These are phyloP conservation scores for Moelleriella libera DNA, from an alignment of 2,329 filamentous ascomycete species.

Conservation along the genomic window DNA sequence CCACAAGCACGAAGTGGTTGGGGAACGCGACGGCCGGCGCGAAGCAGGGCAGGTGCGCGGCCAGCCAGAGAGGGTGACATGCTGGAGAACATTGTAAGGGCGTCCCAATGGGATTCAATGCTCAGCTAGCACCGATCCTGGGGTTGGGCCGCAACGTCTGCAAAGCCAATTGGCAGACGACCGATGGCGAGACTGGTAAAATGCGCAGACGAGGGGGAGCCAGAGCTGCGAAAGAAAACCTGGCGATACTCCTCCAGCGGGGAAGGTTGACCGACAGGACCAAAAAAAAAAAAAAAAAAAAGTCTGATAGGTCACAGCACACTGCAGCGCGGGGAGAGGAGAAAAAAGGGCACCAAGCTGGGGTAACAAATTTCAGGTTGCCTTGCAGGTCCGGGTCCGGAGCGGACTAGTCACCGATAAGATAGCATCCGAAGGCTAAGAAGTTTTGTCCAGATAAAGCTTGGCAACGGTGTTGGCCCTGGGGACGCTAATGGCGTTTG, in stretches of 20 bases:
- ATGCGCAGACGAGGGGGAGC: neutral
- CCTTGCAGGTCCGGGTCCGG: constrained; percentile 2
- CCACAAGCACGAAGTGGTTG: constrained; percentile 26
- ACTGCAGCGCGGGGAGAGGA: constrained; percentile 1
- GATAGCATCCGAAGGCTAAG: neutral
- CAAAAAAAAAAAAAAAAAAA: constrained; percentile 11
- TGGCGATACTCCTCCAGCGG: neutral
- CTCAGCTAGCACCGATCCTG: constrained; percentile 19
- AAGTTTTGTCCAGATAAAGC: no score
- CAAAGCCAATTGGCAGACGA: constrained; percentile 14
- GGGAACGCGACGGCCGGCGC: constrained; percentile 36
- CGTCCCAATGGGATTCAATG: constrained; percentile 19
- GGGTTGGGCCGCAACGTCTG: constrained; percentile 16
- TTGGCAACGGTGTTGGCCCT: no score
- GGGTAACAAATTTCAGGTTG: neutral
- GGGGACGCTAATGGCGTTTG: no score
- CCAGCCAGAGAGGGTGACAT: constrained; percentile 32
- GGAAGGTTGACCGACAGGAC: constrained; percentile 1
- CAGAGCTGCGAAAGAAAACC: neutral
- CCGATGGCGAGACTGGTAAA: constrained; percentile 1
- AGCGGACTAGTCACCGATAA: constrained; percentile 6
- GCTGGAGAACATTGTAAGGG: constrained; percentile 23
- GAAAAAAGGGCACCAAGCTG: constrained; percentile 4
- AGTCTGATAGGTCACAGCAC: neutral
- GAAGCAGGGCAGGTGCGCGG: constrained; percentile 43